A percentile compares a stretch with the other conserved stretches of the same genome.
These are phyloP conservation scores for Apiotrichum laibachii DNA, from an alignment of 1,284 basidiomycete genomes.

Conservation along the genomic window DNA sequence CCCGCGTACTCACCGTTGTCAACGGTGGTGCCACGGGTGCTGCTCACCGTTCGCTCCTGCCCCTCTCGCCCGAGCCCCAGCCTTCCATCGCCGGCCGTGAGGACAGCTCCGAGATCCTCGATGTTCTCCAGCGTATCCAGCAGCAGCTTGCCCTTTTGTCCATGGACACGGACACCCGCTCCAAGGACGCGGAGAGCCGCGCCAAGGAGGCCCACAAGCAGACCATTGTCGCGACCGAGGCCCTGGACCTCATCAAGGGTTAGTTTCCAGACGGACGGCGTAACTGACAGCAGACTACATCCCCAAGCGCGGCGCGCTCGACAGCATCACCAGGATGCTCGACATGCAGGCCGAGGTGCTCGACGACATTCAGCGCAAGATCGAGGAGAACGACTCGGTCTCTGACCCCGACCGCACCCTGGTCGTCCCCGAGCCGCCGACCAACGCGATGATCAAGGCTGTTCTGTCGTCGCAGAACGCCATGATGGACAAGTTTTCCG, in stretches of 20 bases:
- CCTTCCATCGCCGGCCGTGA: not conserved
- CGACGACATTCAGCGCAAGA: slow-evolving; percentile 14
- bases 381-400: slow-evolving; percentile 13
- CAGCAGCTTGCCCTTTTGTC: slow-evolving; percentile 9
- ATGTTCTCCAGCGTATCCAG: slow-evolving; percentile 12
- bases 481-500: slow-evolving; percentile 18
- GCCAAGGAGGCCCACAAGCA: slow-evolving; percentile 7
- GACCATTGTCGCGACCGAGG: slow-evolving; percentile 4
- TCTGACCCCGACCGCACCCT: not conserved
- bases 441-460: slow-evolving; percentile 14
- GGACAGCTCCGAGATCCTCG: not conserved
- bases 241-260: slow-evolving; percentile 14
- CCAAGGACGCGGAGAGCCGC: slow-evolving; percentile 6
- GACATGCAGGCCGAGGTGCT: slow-evolving; percentile 13
- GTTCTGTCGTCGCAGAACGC: slow-evolving; percentile 17
- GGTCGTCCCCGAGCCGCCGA: not conserved
- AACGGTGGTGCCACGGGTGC: not conserved
- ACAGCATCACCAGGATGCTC: slow-evolving; percentile 9
- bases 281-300: slow-evolving; percentile 13
- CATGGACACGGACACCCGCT: not conserved
- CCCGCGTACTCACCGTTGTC: slow-evolving; percentile 9
- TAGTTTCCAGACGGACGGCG: not conserved
- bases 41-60: not conserved
- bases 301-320: not conserved
- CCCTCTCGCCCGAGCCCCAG: not conserved